Conservation (phyloP, 495 filamentous ascomycete genomes). For the Talaromyces liani region DNA sequence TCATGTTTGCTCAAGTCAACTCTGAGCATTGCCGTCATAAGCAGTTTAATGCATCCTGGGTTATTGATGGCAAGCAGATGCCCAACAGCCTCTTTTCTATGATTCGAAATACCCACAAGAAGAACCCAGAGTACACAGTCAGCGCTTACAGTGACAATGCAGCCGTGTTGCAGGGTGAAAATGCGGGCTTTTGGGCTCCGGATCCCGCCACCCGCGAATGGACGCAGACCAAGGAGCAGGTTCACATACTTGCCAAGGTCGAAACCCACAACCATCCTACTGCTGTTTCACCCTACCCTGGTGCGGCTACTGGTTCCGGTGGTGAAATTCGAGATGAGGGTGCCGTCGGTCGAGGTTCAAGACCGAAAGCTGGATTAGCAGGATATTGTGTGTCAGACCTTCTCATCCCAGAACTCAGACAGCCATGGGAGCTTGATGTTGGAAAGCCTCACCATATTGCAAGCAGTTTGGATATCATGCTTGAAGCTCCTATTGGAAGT, state of each 20-base stretch:
- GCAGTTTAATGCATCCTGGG: constrained; percentile 96
- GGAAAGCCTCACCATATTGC: constrained; percentile 89
- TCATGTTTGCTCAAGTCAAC: constrained; percentile 97
- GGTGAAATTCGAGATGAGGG: constrained; percentile 95
- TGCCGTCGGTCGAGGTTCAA: constrained; percentile 85
- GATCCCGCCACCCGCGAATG: constrained; percentile 77
- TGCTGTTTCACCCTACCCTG: constrained; percentile 74
- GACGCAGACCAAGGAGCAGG: constrained; percentile 75
- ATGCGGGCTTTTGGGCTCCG: constrained; percentile 77
- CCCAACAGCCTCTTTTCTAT: constrained; percentile 78
- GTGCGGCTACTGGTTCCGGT: constrained; percentile 90
- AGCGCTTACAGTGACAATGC: constrained; percentile 98
- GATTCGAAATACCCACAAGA: constrained; percentile 89
- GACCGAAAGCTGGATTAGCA: constrained; percentile 83
- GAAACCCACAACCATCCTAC: constrained; percentile 98
- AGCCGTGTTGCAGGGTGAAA: constrained; percentile 74
- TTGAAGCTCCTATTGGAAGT: constrained; percentile 90
- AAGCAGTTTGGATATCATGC: constrained; percentile 90
- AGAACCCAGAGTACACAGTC: constrained; percentile 68
- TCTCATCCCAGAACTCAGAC: constrained; percentile 68
- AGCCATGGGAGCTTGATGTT: constrained; percentile 86
- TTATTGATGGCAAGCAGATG: constrained; percentile 83
- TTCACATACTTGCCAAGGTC: constrained; percentile 89
- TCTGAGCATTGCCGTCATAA: constrained; percentile 58
- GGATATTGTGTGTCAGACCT: constrained; percentile 95